These are phyloP conservation scores for Colletotrichum somersetense DNA, from an alignment of 2,329 filamentous ascomycete genomes.

Conservation along the genomic window DNA sequence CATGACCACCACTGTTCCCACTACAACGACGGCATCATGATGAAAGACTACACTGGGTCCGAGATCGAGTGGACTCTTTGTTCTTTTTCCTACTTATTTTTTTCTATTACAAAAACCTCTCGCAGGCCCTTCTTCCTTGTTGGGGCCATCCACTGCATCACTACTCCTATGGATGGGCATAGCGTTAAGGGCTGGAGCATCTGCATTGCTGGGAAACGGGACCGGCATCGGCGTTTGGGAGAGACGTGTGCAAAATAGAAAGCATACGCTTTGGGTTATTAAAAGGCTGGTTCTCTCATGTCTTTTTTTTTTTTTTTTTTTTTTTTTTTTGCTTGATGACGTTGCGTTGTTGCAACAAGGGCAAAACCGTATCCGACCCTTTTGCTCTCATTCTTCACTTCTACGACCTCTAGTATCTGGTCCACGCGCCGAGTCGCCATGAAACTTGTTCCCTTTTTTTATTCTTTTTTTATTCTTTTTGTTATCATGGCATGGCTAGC, in stretches of 20 bases:
- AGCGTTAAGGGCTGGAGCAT: conserved; percentile 37
- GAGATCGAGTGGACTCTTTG: not conserved
- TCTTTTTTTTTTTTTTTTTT: not conserved
- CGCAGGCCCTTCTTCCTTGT: conserved; percentile 3
- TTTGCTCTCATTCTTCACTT: conserved; percentile 18
- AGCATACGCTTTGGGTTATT: conserved; percentile 29
- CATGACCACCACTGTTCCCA: conserved; percentile 19
- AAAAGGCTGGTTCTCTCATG: not conserved
- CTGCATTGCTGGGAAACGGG: conserved; percentile 27
- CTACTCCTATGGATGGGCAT: conserved; percentile 27
- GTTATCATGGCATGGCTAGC: conserved; percentile 39
- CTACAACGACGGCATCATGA: conserved; percentile 21
- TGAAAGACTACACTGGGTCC: not conserved
- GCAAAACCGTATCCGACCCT: not conserved
- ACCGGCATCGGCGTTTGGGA: conserved; percentile 28
- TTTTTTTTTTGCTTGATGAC: conserved; percentile 9
- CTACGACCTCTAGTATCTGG: not conserved
- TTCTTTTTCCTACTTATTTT: not conserved
- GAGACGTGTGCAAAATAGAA: conserved; percentile 32
- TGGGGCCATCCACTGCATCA: conserved; percentile 28
- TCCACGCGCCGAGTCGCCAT: conserved; percentile 17
- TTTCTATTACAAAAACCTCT: not conserved
- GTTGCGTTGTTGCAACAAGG: not conserved
- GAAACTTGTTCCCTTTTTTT: conserved; percentile 1
- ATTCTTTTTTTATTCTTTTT: not conserved